These are phyloP conservation scores for Oldenlandia corymbosa DNA, from an alignment of 257 asterid genomes.

Conservation along the genomic window DNA sequence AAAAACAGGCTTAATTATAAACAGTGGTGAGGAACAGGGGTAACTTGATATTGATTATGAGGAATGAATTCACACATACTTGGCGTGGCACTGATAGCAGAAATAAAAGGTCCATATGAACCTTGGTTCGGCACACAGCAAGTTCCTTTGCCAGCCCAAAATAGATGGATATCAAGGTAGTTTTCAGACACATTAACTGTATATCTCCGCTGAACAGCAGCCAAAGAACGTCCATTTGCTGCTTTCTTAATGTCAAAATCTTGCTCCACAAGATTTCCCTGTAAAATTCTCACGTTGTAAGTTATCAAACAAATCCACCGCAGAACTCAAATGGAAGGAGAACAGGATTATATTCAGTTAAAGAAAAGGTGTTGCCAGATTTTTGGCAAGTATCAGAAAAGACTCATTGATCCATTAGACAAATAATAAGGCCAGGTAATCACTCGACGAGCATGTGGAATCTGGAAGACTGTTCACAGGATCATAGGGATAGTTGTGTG, in stretches of 20 bases:
- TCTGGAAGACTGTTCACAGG: too few species aligned
- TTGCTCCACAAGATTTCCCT: slow-evolving; percentile 49
- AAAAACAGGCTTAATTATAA: slow-evolving; percentile 5
- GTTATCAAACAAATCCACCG: not conserved
- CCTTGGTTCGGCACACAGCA: slow-evolving; percentile 70
- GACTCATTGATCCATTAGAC: too few species aligned
- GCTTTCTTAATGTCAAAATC: slow-evolving; percentile 62
- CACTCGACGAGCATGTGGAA: too few species aligned
- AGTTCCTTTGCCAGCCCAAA: slow-evolving; percentile 94
- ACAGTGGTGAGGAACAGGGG: not conserved
- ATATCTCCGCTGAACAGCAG: slow-evolving; percentile 39
- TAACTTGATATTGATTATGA: not conserved
- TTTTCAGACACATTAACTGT: slow-evolving; percentile 49
- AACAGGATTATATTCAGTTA: not conserved
- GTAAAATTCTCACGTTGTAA: slow-evolving; percentile 1
- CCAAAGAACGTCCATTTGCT: slow-evolving; percentile 43
- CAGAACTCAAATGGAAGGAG: not conserved
- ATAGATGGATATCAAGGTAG: slow-evolving; percentile 68
- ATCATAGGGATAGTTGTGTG: too few species aligned
- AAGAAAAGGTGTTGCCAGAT: too few species aligned
- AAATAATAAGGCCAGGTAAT: too few species aligned
- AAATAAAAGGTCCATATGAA: slow-evolving; percentile 64
- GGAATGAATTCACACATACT: slow-evolving; percentile 30
- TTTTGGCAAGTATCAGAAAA: too few species aligned
- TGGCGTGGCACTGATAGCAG: slow-evolving; percentile 76